Percentiles rank a stretch among this genome's conserved stretches.
Evolutionary conservation across 1,139 yeast species (phyloP).

Genomic region (Pichia sp.): DNA sequence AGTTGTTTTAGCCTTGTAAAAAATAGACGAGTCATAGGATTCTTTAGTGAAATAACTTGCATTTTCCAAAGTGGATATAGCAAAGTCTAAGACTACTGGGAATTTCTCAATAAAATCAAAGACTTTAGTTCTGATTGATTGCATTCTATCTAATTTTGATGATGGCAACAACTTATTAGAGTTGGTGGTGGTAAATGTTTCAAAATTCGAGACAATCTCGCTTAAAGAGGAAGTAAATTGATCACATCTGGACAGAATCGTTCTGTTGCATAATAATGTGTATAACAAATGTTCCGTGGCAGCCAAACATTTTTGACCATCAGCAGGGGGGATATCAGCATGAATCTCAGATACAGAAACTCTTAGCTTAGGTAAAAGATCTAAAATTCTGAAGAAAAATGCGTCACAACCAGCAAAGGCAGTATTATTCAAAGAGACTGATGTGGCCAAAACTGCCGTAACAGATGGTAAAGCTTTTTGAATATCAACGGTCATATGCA

Average conservation of each 20-base stretch:
- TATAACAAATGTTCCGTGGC: constrained; percentile 68
- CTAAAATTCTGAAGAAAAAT: constrained; percentile 63
- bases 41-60: constrained; percentile 14
- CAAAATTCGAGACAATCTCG: constrained; percentile 4
- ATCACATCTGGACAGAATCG: constrained; percentile 30
- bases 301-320: constrained; percentile 70
- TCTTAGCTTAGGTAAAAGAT: constrained; percentile 72
- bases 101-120: constrained; percentile 29
- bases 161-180: constrained; percentile 1
- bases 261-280: constrained; percentile 41
- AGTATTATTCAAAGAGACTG: constrained; percentile 37
- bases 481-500: constrained; percentile 57
- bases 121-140: background rate
- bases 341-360: constrained; percentile 51
- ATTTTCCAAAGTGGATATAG: constrained; percentile 28
- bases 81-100: constrained; percentile 43
- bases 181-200: constrained; percentile 5
- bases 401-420: constrained; percentile 43
- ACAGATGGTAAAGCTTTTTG: constrained; percentile 54
- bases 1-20: constrained; percentile 10
- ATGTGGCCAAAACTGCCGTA: constrained; percentile 50
- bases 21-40: constrained; percentile 8
- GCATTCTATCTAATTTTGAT: background rate
- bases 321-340: constrained; percentile 70
- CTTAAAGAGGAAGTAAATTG: constrained; percentile 2